phyloP scores from a whole-genome alignment of 192 early-diverging fungal genomes.

The Fimicolochytrium jonesii region DNA sequence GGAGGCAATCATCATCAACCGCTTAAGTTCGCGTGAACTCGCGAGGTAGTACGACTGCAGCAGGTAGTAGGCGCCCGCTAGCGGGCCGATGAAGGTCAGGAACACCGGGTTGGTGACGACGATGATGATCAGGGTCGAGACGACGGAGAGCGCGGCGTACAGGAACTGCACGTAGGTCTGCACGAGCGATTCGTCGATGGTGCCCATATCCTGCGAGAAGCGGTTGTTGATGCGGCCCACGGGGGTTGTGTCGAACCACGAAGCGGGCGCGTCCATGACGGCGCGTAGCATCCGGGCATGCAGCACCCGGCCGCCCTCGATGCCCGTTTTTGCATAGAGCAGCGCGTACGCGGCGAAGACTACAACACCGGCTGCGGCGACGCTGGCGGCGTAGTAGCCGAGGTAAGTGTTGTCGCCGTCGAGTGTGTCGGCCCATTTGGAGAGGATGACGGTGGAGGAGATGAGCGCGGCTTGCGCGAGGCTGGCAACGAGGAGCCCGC shows the following conservation, averaged over 20 bases:
- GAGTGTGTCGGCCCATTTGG: no score
- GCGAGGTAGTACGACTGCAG: constrained; percentile 24
- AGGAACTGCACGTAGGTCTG: constrained; percentile 14
- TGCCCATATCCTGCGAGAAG: constrained; percentile 48
- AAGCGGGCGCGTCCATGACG: constrained; percentile 63
- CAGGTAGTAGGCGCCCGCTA: constrained; percentile 13
- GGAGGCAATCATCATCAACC: not conserved
- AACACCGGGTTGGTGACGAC: constrained; percentile 19
- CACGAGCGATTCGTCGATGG: constrained; percentile 18
- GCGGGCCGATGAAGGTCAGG: constrained; percentile 20
- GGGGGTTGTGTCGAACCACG: constrained; percentile 67
- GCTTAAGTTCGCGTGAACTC: constrained; percentile 20
- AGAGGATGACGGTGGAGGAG: not conserved
- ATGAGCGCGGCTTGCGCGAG: not conserved
- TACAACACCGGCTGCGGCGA: constrained; percentile 11
- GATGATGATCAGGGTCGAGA: constrained; percentile 23
- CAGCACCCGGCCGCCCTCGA: constrained; percentile 48
- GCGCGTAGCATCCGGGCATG: no score
- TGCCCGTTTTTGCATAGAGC: constrained; percentile 43
- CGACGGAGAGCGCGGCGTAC: constrained; percentile 5
- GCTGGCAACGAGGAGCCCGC: constrained; percentile 17
- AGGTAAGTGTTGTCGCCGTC: no score
- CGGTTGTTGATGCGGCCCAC: constrained; percentile 59
- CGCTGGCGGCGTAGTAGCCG: no score
- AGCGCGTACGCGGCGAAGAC: constrained; percentile 46